phyloP scores from a whole-genome alignment of 2,329 filamentous ascomycete species.

The Calonectria hawksworthii region DNA sequence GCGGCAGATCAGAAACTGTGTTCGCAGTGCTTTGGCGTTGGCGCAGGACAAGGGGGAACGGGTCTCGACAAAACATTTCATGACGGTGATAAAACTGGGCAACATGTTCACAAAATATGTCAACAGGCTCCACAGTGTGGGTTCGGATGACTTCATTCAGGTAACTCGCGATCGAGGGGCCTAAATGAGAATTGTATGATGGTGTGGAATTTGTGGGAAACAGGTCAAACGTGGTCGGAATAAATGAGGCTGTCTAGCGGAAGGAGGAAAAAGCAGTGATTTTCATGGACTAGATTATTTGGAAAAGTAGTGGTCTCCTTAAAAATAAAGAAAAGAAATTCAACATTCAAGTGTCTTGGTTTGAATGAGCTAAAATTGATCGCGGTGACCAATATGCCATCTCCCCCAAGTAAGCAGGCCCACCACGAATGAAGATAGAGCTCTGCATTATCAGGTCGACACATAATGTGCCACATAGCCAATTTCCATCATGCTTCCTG shows the following conservation, averaged over 20 bases:
- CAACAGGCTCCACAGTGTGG: background rate
- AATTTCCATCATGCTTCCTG: constrained; percentile 61
- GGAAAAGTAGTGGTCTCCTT: background rate
- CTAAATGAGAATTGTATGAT: background rate
- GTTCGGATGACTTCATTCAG: background rate
- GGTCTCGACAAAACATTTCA: background rate
- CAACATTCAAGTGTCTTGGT: background rate
- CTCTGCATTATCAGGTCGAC: background rate
- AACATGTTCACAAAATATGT: background rate
- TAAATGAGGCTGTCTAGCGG: background rate
- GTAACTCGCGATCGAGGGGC: background rate
- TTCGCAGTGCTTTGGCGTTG: background rate
- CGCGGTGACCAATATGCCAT: background rate
- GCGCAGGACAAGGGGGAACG: background rate
- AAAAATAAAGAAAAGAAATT: background rate
- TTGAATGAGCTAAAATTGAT: background rate
- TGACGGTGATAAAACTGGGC: background rate
- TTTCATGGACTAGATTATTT: background rate
- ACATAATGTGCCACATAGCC: constrained; percentile 58
- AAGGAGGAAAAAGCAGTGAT: background rate
- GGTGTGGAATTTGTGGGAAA: background rate
- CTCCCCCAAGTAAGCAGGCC: no score
- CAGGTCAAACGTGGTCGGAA: background rate
- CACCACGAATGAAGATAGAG: no score
- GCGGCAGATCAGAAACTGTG: background rate